phyloP scores from a whole-genome alignment of 352 stramenopile genomes.

The Phytophthora constricta region DNA sequence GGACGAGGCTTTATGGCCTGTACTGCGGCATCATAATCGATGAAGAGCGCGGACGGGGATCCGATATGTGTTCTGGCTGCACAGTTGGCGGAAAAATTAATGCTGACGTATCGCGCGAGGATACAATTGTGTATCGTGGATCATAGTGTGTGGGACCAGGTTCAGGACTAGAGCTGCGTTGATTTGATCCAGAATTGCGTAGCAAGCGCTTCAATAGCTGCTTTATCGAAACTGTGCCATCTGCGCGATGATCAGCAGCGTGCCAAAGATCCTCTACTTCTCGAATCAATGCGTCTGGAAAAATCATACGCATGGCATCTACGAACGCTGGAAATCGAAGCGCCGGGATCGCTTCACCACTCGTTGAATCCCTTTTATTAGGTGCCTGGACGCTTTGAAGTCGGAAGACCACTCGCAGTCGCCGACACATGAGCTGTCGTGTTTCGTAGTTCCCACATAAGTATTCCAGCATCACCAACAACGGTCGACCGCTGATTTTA shows the following conservation, averaged over 20 bases:
- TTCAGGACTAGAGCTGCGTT: conserved; percentile 59
- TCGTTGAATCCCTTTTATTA: neutral
- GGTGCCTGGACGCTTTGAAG: conserved; percentile 30
- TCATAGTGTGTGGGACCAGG: conserved; percentile 76
- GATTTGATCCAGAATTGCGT: conserved; percentile 15
- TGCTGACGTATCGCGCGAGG: conserved; percentile 41
- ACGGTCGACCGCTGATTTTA: conserved; percentile 36
- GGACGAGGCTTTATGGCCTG: conserved; percentile 63
- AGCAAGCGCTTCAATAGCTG: conserved; percentile 29
- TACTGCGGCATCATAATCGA: conserved; percentile 71
- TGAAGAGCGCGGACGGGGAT: conserved; percentile 68
- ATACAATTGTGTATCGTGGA: conserved; percentile 53
- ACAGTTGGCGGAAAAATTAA: conserved; percentile 60
- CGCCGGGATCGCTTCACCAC: conserved; percentile 2
- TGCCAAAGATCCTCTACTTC: conserved; percentile 71
- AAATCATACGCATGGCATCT: conserved; percentile 54
- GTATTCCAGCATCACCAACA: conserved; percentile 56
- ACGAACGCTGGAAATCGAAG: conserved; percentile 47
- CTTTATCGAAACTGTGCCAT: conserved; percentile 30
- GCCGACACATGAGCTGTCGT: conserved; percentile 60
- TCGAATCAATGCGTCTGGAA: conserved; percentile 53
- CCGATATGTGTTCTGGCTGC: conserved; percentile 31
- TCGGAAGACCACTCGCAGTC: conserved; percentile 58
- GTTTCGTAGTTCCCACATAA: conserved; percentile 60
- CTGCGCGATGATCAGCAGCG: conserved; percentile 25